Conservation (phyloP, 2,329 filamentous ascomycete genomes). For the Epichloe sp. region DNA sequence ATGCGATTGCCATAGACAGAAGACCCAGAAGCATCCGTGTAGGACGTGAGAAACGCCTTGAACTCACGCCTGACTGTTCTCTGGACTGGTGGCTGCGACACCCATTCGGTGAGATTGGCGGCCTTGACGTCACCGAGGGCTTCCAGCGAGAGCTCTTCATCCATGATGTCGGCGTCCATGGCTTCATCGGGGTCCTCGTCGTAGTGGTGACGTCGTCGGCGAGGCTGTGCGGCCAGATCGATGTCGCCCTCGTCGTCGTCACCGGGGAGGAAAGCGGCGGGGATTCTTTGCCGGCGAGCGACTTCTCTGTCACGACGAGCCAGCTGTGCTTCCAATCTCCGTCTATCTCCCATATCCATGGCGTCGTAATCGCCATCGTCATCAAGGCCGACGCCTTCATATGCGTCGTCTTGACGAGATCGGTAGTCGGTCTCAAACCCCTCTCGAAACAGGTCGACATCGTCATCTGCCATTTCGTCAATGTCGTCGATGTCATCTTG, state of each 20-base stretch:
- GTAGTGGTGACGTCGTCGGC: conserved; percentile 76
- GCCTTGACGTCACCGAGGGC: conserved; percentile 89
- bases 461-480: conserved; percentile 71
- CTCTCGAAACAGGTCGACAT: conserved; percentile 64
- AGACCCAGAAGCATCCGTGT: conserved; percentile 74
- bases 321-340: conserved; percentile 59
- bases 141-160: conserved; percentile 86
- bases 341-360: conserved; percentile 51
- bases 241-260: conserved; percentile 78
- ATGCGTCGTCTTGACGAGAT: conserved; percentile 52
- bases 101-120: conserved; percentile 87
- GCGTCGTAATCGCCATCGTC: conserved; percentile 64
- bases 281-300: conserved; percentile 51
- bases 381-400: conserved; percentile 61
- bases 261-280: conserved; percentile 60
- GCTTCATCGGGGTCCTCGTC: conserved; percentile 91
- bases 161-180: conserved; percentile 87
- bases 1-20: conserved; percentile 95
- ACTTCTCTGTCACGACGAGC: conserved; percentile 63
- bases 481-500: conserved; percentile 65
- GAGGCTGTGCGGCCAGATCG: conserved; percentile 74
- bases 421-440: conserved; percentile 61
- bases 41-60: conserved; percentile 93
- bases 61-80: conserved; percentile 92
- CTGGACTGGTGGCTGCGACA: conserved; percentile 78